Evolutionary conservation across 2,329 filamentous ascomycete species (phyloP).

Genomic region (Sclerotinia spermophila): DNA sequence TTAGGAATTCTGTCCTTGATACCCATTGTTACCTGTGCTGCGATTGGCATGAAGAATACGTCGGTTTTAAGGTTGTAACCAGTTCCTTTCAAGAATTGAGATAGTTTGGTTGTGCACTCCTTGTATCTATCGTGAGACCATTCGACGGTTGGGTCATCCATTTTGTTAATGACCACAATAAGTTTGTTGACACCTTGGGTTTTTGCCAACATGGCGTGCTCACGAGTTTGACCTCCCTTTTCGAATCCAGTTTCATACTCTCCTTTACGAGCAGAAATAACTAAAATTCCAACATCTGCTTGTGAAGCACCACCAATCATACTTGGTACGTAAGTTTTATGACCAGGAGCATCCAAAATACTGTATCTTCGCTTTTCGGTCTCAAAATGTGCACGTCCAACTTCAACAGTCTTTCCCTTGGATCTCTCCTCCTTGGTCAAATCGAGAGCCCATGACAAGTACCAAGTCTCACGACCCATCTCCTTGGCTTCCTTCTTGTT

Average conservation of each 20-base stretch:
- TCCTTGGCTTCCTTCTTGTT: slow-evolving; percentile 97
- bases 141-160: slow-evolving; percentile 95
- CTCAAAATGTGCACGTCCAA: slow-evolving; percentile 93
- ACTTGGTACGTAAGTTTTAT: slow-evolving; percentile 96
- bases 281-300: slow-evolving; percentile 89
- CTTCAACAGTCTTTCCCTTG: slow-evolving; percentile 98
- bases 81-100: slow-evolving; percentile 82
- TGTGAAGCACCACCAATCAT: slow-evolving; percentile 97
- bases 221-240: slow-evolving; percentile 90
- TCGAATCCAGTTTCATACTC: slow-evolving; percentile 99
- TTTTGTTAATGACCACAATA: slow-evolving; percentile 95
- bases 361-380: slow-evolving; percentile 95
- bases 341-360: slow-evolving; percentile 92
- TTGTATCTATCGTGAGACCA: slow-evolving; percentile 93
- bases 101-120: slow-evolving; percentile 87
- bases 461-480: slow-evolving; percentile 95
- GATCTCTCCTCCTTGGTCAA: slow-evolving; percentile 92
- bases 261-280: slow-evolving; percentile 94
- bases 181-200: slow-evolving; percentile 98
- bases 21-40: slow-evolving; percentile 78
- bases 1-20: slow-evolving; percentile 86
- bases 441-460: slow-evolving; percentile 97
- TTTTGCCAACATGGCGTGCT: slow-evolving; percentile 97
- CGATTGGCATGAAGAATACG: slow-evolving; percentile 93
- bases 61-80: slow-evolving; percentile 95